A percentile compares a stretch with the other conserved stretches of the same genome.
Evolutionary conservation across 139 green algal species (phyloP).

Genomic region (Astrephomene gubernaculifera): DNA sequence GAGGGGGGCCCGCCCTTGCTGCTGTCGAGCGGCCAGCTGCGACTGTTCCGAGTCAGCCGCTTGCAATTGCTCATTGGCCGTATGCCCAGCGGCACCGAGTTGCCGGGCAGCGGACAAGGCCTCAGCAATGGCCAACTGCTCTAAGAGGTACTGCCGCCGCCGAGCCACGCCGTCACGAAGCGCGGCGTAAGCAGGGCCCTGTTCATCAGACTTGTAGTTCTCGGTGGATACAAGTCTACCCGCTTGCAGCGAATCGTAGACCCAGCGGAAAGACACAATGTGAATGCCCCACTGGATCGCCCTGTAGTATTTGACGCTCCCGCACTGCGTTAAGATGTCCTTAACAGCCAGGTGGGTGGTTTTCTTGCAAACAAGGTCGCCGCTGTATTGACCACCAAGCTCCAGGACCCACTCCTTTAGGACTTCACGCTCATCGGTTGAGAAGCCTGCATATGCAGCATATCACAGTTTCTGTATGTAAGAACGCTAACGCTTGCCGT

Average conservation of each 20-base stretch:
- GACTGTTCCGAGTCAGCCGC: too few species aligned
- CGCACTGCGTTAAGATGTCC: not conserved
- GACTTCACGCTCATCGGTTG: conserved; percentile 1
- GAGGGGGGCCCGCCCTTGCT: not conserved
- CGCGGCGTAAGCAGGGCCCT: not conserved
- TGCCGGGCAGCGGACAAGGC: too few species aligned
- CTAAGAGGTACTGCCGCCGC: too few species aligned
- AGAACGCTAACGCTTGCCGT: too few species aligned
- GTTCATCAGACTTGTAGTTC: conserved; percentile 4
- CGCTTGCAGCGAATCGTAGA: conserved; percentile 10
- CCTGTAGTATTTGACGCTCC: conserved; percentile 6
- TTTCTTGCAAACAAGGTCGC: not conserved
- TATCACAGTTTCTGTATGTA: too few species aligned
- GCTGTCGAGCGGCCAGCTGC: not conserved
- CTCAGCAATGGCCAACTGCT: too few species aligned
- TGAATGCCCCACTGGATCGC: not conserved
- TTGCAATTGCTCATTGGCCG: too few species aligned
- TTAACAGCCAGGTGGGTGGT: conserved; percentile 17
- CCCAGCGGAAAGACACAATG: conserved; percentile 24
- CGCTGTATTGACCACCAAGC: conserved; percentile 19
- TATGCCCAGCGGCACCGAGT: too few species aligned
- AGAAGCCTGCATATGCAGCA: conserved; percentile 20
- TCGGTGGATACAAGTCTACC: not conserved
- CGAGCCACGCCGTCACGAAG: not conserved
- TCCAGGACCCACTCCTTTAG: conserved; percentile 1